phyloP scores from a whole-genome alignment of 2,329 filamentous ascomycete genomes.

The Trichoderma koningii region DNA sequence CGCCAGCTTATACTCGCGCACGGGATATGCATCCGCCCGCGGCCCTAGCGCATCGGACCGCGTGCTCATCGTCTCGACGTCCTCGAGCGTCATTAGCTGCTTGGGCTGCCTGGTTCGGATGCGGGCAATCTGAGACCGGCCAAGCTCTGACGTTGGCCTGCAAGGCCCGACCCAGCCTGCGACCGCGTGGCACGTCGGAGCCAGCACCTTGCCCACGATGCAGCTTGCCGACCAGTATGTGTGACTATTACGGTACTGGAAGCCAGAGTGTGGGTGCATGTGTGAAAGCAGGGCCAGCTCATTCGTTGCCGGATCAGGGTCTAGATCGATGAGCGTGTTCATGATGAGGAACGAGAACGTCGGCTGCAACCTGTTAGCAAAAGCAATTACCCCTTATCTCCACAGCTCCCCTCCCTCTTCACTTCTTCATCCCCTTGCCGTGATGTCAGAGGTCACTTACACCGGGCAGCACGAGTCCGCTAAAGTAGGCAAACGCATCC shows the following conservation, averaged over 20 bases:
- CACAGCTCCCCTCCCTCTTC: background rate
- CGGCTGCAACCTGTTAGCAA: conserved; percentile 40
- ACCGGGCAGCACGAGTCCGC: conserved; percentile 71
- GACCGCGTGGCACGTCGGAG: conserved; percentile 68
- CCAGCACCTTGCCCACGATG: conserved; percentile 75
- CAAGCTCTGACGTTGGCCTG: conserved; percentile 66
- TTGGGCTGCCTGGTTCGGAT: conserved; percentile 63
- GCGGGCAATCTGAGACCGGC: conserved; percentile 68
- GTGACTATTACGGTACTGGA: conserved; percentile 72
- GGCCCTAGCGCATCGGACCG: conserved; percentile 71
- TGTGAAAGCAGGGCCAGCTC: conserved; percentile 68
- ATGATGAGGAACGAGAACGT: conserved; percentile 75
- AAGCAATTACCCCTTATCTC: no score
- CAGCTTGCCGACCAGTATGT: conserved; percentile 75
- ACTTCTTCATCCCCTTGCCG: background rate
- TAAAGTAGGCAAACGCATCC: conserved; percentile 77
- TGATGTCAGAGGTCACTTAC: conserved; percentile 44
- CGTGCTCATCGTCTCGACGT: conserved; percentile 66
- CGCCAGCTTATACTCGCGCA: conserved; percentile 67
- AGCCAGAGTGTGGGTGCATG: conserved; percentile 68
- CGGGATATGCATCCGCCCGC: conserved; percentile 61
- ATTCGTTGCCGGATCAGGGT: conserved; percentile 66
- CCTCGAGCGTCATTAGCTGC: conserved; percentile 57
- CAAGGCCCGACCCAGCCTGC: conserved; percentile 76
- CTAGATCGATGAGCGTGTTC: conserved; percentile 75